Percentiles rank a stretch among this genome's conserved stretches.
Evolutionary conservation across 371 early-diverging fungal genomes (phyloP).

Genomic region (Circinella umbellata): DNA sequence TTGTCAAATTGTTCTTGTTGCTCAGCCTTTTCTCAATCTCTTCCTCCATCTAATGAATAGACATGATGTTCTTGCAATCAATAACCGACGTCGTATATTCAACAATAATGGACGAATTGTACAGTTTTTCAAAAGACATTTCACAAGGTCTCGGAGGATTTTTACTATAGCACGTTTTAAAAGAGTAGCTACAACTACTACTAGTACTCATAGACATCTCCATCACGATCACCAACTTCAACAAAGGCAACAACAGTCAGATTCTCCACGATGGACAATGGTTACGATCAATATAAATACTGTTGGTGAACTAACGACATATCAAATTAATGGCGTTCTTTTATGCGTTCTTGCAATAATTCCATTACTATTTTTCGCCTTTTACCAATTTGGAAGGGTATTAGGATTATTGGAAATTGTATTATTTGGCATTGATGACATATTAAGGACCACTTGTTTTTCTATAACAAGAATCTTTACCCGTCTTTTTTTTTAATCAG

Average conservation of each 20-base stretch:
- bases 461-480: conserved; percentile 4
- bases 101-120: neutral
- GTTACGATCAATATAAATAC: conserved; percentile 13
- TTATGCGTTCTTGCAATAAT: conserved; percentile 5
- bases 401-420: conserved; percentile 9
- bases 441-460: neutral
- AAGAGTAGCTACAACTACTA: too few relatives aligned
- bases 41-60: neutral
- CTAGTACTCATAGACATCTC: too few relatives aligned
- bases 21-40: neutral
- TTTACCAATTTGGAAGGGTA: conserved; percentile 15
- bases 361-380: conserved; percentile 12
- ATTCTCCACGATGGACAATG: neutral
- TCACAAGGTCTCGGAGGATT: conserved; percentile 2
- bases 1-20: neutral
- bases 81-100: neutral
- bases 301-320: neutral
- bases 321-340: conserved; percentile 17
- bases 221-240: neutral
- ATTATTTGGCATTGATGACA: conserved; percentile 14
- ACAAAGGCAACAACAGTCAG: neutral
- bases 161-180: neutral
- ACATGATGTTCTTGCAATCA: neutral
- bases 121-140: neutral
- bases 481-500: neutral